These are phyloP conservation scores for Ophiostoma sp. DNA, from an alignment of 2,329 filamentous ascomycete genomes.

Conservation along the genomic window DNA sequence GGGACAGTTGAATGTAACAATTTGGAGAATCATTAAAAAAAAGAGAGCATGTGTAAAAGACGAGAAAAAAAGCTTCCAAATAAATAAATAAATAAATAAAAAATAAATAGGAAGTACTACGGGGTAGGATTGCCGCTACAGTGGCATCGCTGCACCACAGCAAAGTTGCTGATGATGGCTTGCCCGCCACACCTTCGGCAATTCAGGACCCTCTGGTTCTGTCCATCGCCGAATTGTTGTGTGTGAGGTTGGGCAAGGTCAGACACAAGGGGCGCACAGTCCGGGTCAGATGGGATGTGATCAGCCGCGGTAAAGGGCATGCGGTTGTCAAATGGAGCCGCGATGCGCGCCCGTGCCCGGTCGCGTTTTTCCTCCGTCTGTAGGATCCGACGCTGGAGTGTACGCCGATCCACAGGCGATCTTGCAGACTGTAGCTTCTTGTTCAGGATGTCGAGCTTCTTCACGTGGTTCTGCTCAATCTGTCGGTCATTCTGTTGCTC, in stretches of 20 bases:
- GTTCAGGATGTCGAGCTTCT: background rate
- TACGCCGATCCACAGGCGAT: background rate
- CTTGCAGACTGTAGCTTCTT: background rate
- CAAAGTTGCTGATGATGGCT: background rate
- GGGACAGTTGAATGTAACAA: too few relatives aligned
- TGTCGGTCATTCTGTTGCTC: background rate
- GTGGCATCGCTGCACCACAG: background rate
- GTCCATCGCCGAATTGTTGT: background rate
- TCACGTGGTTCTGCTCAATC: background rate
- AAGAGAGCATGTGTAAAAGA: too few relatives aligned
- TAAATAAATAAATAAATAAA: too few relatives aligned
- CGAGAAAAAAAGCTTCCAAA: too few relatives aligned
- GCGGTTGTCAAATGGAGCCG: background rate
- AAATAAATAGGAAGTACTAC: too few relatives aligned
- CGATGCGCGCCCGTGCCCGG: background rate
- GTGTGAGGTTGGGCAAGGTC: background rate
- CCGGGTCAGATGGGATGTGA: background rate
- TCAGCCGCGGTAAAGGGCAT: background rate
- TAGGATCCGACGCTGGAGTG: background rate
- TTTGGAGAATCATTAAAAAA: too few relatives aligned
- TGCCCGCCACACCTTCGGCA: background rate
- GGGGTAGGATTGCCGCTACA: background rate
- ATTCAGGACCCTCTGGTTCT: background rate
- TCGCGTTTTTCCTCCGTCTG: background rate
- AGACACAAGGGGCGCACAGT: background rate